Evolutionary conservation across 2,329 filamentous ascomycete genomes (phyloP).

Genomic region (Ophiostoma ips): DNA sequence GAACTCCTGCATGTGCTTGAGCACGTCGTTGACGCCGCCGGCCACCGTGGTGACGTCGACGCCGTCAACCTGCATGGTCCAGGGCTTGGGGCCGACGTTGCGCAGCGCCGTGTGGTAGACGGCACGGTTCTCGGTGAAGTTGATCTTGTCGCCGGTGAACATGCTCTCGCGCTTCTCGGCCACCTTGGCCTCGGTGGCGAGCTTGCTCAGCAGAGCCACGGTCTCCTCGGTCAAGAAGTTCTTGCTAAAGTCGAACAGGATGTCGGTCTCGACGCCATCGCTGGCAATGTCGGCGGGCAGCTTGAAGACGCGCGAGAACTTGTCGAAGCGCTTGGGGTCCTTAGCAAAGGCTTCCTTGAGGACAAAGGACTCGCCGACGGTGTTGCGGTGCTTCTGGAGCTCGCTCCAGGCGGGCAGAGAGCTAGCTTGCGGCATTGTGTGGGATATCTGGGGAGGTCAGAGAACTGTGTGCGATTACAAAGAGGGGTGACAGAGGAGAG

Average conservation of each 20-base stretch:
- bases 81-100: conserved; percentile 58
- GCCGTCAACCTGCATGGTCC: conserved; percentile 74
- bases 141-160: conserved; percentile 97
- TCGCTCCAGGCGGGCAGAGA: conserved; percentile 77
- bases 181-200: conserved; percentile 80
- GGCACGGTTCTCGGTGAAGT: conserved; percentile 93
- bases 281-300: conserved; percentile 63
- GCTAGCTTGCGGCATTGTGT: conserved; percentile 65
- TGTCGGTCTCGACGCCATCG: conserved; percentile 46
- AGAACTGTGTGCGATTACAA: too few relatives aligned
- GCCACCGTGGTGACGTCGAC: conserved; percentile 83
- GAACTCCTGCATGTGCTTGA: conserved; percentile 98
- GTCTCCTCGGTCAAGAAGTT: conserved; percentile 96
- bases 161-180: conserved; percentile 93
- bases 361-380: conserved; percentile 75
- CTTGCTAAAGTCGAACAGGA: conserved; percentile 98
- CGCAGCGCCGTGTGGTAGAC: conserved; percentile 92
- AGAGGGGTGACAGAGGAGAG: background rate
- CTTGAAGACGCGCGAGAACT: conserved; percentile 75
- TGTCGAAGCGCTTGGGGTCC: conserved; percentile 77
- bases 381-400: conserved; percentile 81
- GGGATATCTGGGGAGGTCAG: background rate
- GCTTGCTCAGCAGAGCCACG: conserved; percentile 68
- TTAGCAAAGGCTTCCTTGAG: conserved; percentile 86
- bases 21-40: conserved; percentile 76